These are phyloP conservation scores for Plasmodium gaboni DNA, from an alignment of 169 alveolate genomes.

Conservation along the genomic window DNA sequence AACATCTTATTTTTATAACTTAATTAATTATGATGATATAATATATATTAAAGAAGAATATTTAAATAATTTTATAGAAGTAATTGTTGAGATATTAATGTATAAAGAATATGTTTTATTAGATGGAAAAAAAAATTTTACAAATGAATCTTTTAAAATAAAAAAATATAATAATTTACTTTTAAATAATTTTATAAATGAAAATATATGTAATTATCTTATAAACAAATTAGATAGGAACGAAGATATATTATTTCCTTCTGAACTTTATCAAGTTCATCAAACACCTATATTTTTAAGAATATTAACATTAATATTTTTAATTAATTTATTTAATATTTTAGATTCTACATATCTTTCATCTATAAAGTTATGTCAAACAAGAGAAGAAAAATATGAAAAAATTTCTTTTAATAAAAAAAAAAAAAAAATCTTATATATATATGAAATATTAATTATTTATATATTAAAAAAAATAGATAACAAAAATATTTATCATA, in stretches of 20 bases:
- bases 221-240: conserved; percentile 7
- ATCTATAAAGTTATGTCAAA: not conserved
- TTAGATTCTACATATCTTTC: conserved; percentile 10
- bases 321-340: conserved; percentile 28
- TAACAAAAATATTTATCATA: not conserved
- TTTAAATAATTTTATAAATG: conserved; percentile 27
- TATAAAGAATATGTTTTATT: conserved; percentile 37
- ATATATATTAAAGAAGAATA: conserved; percentile 23
- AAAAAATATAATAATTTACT: conserved; percentile 22
- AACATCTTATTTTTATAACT: conserved; percentile 44
- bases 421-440: not conserved
- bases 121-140: conserved; percentile 35
- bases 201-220: conserved; percentile 22
- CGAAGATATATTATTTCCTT: conserved; percentile 19
- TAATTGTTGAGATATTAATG: conserved; percentile 52
- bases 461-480: conserved; percentile 1
- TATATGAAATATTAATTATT: not conserved
- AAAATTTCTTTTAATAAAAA: not conserved
- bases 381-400: not conserved
- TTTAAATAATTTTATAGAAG: conserved; percentile 18
- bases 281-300: conserved; percentile 41
- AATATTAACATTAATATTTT: conserved; percentile 29
- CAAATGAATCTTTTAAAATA: conserved; percentile 37
- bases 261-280: conserved; percentile 9
- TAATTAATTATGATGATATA: conserved; percentile 39